Conservation (phyloP, 176 grass and related monocot species). For the Oryza glaberrima region DNA sequence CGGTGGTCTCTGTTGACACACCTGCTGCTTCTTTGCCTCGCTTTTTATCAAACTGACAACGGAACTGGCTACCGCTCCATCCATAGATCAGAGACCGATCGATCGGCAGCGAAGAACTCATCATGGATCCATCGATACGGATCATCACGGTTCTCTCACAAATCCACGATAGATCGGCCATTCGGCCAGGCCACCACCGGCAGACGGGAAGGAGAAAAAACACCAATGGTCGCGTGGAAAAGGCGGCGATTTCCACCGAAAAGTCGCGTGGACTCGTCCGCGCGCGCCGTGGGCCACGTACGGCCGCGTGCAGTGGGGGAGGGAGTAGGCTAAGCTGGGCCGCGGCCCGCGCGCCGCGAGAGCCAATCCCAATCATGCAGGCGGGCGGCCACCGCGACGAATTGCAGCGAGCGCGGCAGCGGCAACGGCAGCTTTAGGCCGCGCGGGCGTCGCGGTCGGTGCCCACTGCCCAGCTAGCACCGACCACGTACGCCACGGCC, state of each 20-base stretch:
- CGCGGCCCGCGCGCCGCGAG: not conserved
- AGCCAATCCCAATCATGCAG: conserved; percentile 13
- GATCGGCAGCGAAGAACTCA: not conserved
- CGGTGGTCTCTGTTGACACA: conserved; percentile 26
- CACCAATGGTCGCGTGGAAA: conserved; percentile 44
- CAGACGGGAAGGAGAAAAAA: conserved; percentile 30
- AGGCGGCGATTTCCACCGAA: not conserved
- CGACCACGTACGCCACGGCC: conserved; percentile 40
- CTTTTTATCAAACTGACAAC: conserved; percentile 10
- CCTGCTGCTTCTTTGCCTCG: not conserved
- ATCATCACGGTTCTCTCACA: no score
- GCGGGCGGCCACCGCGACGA: not conserved
- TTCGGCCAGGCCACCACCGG: not conserved
- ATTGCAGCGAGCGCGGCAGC: not conserved
- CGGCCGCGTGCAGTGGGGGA: not conserved
- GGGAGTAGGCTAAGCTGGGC: not conserved
- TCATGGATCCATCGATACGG: no score
- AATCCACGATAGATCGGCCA: not conserved
- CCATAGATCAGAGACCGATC: no score
- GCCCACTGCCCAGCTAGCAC: conserved; percentile 41
- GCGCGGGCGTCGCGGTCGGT: not conserved
- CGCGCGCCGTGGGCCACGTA: not conserved
- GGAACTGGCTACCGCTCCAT: no score
- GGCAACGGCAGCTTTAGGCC: conserved; percentile 39
- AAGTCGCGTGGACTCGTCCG: not conserved